phyloP scores from a whole-genome alignment of 208 protist genomes.

The Trypanosoma lewisi region DNA sequence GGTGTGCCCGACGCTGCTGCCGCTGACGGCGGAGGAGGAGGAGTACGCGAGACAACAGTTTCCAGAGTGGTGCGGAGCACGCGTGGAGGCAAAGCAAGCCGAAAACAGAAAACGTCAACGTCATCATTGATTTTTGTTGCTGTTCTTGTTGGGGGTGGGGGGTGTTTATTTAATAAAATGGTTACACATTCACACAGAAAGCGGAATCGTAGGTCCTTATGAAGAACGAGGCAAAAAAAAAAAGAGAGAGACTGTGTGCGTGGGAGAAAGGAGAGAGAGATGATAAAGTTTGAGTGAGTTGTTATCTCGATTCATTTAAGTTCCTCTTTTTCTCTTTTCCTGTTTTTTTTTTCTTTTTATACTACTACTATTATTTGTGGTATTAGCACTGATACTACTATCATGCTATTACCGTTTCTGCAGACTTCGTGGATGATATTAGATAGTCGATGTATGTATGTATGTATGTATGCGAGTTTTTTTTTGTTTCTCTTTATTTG shows the following conservation, averaged over 20 bases:
- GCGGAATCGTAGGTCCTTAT: no score
- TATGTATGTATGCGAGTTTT: not conserved
- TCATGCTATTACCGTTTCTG: no score
- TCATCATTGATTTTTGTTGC: not conserved
- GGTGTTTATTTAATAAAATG: not conserved
- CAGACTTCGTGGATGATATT: no score
- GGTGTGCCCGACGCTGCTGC: constrained; percentile 17
- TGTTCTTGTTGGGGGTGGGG: no score
- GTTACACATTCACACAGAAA: not conserved
- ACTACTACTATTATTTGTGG: not conserved
- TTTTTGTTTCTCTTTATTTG: not conserved
- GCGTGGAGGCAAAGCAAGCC: constrained; percentile 27
- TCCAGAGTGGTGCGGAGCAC: constrained; percentile 24
- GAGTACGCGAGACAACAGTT: constrained; percentile 25
- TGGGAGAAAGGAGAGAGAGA: constrained; percentile 1
- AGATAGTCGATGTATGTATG: no score
- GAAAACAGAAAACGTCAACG: constrained; percentile 26
- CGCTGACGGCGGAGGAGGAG: constrained; percentile 29
- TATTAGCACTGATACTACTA: no score
- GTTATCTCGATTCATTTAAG: not conserved
- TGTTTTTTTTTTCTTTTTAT: constrained; percentile 20
- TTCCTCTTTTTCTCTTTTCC: not conserved
- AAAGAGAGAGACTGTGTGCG: not conserved
- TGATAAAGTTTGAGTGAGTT: no score
- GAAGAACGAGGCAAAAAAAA: constrained; percentile 5